Evolutionary conservation across 495 filamentous ascomycete genomes (phyloP).

Genomic region (Penicillium bialowiezense): DNA sequence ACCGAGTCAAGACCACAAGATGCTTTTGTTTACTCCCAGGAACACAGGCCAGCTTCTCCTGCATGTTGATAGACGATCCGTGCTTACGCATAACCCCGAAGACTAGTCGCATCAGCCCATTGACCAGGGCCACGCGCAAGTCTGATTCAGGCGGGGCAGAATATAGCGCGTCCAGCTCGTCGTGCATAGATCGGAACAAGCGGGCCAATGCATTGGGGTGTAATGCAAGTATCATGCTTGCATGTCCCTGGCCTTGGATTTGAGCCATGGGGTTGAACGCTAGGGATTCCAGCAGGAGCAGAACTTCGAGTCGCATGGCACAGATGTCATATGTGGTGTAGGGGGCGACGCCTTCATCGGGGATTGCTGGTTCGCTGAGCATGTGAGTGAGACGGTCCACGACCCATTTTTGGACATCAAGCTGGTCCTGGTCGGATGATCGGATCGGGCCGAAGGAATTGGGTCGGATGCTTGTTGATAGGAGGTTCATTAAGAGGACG

Average conservation of each 20-base stretch:
- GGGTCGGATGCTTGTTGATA: conserved; percentile 56
- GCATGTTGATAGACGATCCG: conserved; percentile 48
- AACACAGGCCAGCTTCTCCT: conserved; percentile 53
- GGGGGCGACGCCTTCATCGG: conserved; percentile 44
- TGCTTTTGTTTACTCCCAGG: conserved; percentile 64
- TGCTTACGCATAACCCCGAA: conserved; percentile 55
- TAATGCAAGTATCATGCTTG: conserved; percentile 49
- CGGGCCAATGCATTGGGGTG: conserved; percentile 56
- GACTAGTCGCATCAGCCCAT: conserved; percentile 59
- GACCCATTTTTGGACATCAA: conserved; percentile 54
- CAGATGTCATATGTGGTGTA: conserved; percentile 50
- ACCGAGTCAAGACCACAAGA: conserved; percentile 59
- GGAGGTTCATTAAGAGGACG: conserved; percentile 52
- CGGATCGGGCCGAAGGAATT: conserved; percentile 61
- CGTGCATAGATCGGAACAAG: conserved; percentile 60
- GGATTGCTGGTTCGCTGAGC: conserved; percentile 53
- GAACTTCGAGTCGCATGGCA: conserved; percentile 54
- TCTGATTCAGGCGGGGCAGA: conserved; percentile 42
- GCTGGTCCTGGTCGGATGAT: conserved; percentile 49
- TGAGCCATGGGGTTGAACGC: conserved; percentile 36
- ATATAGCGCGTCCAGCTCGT: conserved; percentile 61
- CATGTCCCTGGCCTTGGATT: conserved; percentile 42
- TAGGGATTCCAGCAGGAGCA: conserved; percentile 54
- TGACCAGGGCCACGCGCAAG: conserved; percentile 50
- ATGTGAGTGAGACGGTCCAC: conserved; percentile 60